Evolutionary conservation across 1,284 basidiomycete species (phyloP).

Genomic region (Naganishia albida): DNA sequence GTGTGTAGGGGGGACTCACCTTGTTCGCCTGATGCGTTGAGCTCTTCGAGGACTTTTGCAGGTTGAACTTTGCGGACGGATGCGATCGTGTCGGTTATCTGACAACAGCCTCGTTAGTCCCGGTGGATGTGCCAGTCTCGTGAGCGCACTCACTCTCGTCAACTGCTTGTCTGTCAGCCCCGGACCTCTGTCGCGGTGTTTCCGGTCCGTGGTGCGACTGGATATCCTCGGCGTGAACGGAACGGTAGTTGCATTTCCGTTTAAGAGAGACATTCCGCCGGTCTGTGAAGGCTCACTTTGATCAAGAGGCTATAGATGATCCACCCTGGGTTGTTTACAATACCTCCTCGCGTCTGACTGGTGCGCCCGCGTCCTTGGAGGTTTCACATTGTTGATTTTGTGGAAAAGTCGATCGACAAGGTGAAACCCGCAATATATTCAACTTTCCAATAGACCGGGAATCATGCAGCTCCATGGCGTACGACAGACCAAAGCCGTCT

Average conservation of each 20-base stretch:
- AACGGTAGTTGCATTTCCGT: slow-evolving; percentile 43
- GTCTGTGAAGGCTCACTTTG: not conserved
- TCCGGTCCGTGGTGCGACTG: slow-evolving; percentile 35
- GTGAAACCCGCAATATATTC: slow-evolving; percentile 22
- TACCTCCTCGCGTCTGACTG: not conserved
- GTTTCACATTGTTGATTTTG: slow-evolving; percentile 16
- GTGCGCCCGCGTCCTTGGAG: slow-evolving; percentile 1
- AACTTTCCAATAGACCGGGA: too few relatives aligned
- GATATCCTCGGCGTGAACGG: slow-evolving; percentile 49
- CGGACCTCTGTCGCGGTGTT: slow-evolving; percentile 31
- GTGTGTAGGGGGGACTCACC: not conserved
- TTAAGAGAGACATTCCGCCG: slow-evolving; percentile 15
- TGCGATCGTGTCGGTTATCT: slow-evolving; percentile 45
- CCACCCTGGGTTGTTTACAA: slow-evolving; percentile 21
- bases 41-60: slow-evolving; percentile 47
- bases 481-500: too few relatives aligned
- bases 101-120: not conserved
- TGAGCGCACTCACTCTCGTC: slow-evolving; percentile 39
- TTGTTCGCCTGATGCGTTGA: slow-evolving; percentile 38
- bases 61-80: slow-evolving; percentile 47
- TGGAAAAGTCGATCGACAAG: slow-evolving; percentile 13
- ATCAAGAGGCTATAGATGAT: too few relatives aligned
- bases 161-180: slow-evolving; percentile 40
- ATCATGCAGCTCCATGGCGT: too few relatives aligned
- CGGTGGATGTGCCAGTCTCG: not conserved